Evolutionary conservation across 495 filamentous ascomycete species (phyloP).

Genomic region (Thozetella sp.): DNA sequence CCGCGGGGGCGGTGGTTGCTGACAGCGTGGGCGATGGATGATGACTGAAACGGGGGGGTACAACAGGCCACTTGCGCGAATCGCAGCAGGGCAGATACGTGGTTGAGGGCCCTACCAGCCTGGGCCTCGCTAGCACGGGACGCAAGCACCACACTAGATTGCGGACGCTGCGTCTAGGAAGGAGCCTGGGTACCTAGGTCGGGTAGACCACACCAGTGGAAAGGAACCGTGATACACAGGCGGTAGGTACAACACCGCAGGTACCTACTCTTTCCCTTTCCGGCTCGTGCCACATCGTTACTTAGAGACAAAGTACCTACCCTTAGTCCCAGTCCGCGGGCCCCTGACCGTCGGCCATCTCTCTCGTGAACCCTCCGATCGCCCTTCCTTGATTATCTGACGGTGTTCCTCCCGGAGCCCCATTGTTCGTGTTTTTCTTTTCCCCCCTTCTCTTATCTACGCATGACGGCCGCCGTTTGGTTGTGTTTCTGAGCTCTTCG

Average conservation of each 20-base stretch:
- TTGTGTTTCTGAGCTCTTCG: background rate
- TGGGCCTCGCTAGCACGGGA: background rate
- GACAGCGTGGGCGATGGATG: too few species aligned
- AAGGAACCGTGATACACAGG: too few species aligned
- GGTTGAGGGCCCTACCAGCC: background rate
- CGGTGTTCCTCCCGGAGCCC: background rate
- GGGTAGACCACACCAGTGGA: too few species aligned
- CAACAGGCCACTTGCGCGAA: background rate
- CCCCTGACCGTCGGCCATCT: background rate
- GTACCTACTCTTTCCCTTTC: background rate
- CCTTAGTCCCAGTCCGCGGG: background rate
- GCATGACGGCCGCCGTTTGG: background rate
- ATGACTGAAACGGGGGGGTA: too few species aligned
- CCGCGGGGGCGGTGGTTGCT: too few species aligned
- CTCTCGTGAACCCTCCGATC: background rate
- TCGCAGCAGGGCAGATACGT: background rate
- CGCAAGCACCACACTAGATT: background rate
- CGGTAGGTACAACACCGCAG: too few species aligned
- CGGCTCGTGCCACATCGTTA: background rate
- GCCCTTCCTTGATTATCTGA: background rate
- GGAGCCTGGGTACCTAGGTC: too few species aligned
- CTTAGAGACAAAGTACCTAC: background rate
- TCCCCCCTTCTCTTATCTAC: background rate
- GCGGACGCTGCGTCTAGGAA: too few species aligned
- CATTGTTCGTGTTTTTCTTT: constrained; percentile 1